Evolutionary conservation across 2,329 filamentous ascomycete genomes (phyloP), one percentile per base, ranked within the genome.

Genomic region (Cladosporium phlei): DNA sequence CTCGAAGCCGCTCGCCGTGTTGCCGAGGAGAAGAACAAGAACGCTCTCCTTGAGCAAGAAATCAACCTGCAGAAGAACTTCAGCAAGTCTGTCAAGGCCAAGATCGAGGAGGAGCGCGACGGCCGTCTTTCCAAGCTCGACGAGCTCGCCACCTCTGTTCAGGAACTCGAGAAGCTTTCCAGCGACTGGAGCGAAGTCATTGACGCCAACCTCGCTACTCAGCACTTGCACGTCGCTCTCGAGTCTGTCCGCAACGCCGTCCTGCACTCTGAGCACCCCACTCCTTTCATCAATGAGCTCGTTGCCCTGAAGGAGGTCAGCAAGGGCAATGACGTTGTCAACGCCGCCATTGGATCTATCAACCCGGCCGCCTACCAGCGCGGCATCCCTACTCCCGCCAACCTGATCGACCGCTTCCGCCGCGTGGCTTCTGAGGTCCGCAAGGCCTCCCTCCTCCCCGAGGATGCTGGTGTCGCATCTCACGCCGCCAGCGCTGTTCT

Each of bases 281-380:
- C 60, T 3, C 93, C 93, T 3, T 98, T 98, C 66, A 80, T 95
- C 61, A 83, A 84, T 52, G 93, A 98, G 72, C 82, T 98, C 11
- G 88, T 95, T 16, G 93, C 93, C 3, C 79, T 98, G 46, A 95
- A 95, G 72, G 89, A 96, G 68, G 87, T 95, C 56, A 77, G 79
- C 22, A 85, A 88, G 42, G 87, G 95, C 64, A 74, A 86, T 1
- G 56, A 60, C 11, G 85, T 97, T 5, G 88, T 98, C 50, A 84
- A 88, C 58, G 91, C 91, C 3, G 93, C 93, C 50, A 95, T 98
- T 59, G 86, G 87, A n/a, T 95, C 89, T 22, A 95, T 98, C 69
- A 94, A 94, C 73, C 93, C 93, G 3, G 74, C 79, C 9, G 88
- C 93, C 16, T 98, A 98, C 73, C 93, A 97, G 71, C 85, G 85